phyloP scores from a whole-genome alignment of 1,284 basidiomycete species.

The Schizopora paradoxa region DNA sequence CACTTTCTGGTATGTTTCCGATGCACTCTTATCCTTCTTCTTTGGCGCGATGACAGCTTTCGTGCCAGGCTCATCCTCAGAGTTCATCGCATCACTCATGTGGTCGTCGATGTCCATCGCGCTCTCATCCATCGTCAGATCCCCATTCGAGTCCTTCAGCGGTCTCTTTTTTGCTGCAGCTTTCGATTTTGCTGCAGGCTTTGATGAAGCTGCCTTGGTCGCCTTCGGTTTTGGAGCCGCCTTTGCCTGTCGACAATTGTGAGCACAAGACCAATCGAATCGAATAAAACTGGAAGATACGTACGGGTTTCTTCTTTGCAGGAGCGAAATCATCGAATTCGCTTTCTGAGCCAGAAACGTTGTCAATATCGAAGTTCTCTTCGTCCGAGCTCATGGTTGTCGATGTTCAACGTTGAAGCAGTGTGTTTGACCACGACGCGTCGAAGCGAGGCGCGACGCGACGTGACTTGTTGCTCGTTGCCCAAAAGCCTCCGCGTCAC shows the following conservation, averaged over 20 bases:
- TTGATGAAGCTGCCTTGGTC: constrained; percentile 29
- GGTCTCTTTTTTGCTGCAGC: constrained; percentile 67
- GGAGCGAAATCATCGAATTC: constrained; percentile 61
- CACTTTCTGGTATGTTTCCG: constrained; percentile 91
- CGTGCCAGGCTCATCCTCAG: constrained; percentile 38
- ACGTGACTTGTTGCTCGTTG: not conserved
- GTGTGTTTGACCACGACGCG: not conserved
- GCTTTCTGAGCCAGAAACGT: constrained; percentile 50
- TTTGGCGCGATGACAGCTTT: constrained; percentile 28
- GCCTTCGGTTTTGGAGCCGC: constrained; percentile 22
- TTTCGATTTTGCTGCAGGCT: constrained; percentile 40
- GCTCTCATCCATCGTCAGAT: constrained; percentile 39
- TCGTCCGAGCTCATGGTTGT: constrained; percentile 48
- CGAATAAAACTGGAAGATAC: constrained; percentile 16
- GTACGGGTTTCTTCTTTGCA: constrained; percentile 51
- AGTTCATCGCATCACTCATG: constrained; percentile 27
- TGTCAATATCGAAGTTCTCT: constrained; percentile 60
- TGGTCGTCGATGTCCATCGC: constrained; percentile 34
- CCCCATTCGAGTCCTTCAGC: constrained; percentile 58
- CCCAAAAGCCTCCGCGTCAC: not conserved
- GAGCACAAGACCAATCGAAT: constrained; percentile 9
- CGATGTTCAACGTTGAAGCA: constrained; percentile 1
- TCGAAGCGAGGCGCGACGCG: not conserved
- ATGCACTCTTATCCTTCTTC: constrained; percentile 78
- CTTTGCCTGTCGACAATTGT: constrained; percentile 23